Base-by-base conservation (phyloP, 1,139 yeast genomes). In the Candida pseudoviswanathii region DNA sequence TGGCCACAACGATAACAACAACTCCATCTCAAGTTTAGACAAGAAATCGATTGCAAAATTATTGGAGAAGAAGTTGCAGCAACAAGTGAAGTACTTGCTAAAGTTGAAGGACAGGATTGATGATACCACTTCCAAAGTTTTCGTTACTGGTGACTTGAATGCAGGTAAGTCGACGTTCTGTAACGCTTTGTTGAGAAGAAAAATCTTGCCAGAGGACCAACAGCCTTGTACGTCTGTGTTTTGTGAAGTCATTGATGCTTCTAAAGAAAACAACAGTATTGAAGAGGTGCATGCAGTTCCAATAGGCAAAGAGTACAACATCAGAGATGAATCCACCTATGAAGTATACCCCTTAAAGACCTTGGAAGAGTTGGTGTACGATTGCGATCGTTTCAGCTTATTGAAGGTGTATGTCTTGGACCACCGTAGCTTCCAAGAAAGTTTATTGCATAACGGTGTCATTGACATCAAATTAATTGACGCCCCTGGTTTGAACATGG, bases 221-320 rank as follows among this genome's bases (percentile, higher is more conserved):
- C 96, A 95, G 62, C 99, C 99, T 1, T 92, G 98, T 60, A 95
- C 99, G 0, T 86, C 90, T 50, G 97, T 95, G 1, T 95, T 95
- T 62, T 92, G 97, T 66, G 99, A 95, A 67, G 95, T 95, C 2
- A 75, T 89, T 22, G 97, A 94, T 65, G 90, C 94, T 8, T 60
- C 68, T 2, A 75, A 82, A 41, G 91, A 85, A 48, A 94, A 94
- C 62, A 71, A 77, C 43, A 82, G 86, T 11, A 62, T 82, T 11
- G 98, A 94, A 66, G 96, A 92, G 63, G 98, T 94, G 0, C 99
- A 95, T 66, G 98, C 99, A 0, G 84, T 95, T n/a, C 81, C 82
- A 6, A 77, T 84, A 22, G 57, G 50, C 1, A 60, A 66, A 5
- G 73, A 71, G 0, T 91, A 91, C 63, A 71, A 84, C 54, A 75